These are phyloP conservation scores for Globisporangium lucens DNA, from an alignment of 352 stramenopile genomes.

Conservation along the genomic window DNA sequence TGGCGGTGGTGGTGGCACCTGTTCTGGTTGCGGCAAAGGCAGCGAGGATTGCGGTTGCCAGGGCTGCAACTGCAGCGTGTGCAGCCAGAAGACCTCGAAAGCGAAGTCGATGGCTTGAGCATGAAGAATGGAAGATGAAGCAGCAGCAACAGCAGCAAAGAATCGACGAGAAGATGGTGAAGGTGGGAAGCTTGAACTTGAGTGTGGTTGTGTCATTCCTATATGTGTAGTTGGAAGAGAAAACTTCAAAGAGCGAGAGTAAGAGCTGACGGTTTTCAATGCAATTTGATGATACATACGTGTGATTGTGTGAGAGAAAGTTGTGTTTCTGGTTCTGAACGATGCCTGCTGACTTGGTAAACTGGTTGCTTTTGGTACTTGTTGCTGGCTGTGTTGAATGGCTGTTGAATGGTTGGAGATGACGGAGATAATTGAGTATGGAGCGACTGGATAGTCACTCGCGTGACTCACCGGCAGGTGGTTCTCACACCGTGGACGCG, in stretches of 20 bases:
- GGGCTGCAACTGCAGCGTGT: slow-evolving; percentile 12
- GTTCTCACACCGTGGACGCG: not conserved
- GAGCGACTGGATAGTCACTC: not conserved
- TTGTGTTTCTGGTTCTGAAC: not conserved
- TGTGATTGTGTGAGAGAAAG: not conserved
- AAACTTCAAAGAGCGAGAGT: not conserved
- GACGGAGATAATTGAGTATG: not conserved
- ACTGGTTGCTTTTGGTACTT: not conserved
- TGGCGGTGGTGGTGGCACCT: not conserved
- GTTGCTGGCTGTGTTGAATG: not conserved
- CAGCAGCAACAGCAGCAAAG: not conserved
- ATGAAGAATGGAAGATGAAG: not conserved
- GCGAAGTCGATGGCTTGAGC: not conserved
- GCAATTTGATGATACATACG: not conserved
- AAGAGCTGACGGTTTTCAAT: not conserved
- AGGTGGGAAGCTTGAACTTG: not conserved
- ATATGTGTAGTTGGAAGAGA: not conserved
- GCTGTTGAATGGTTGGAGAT: not conserved
- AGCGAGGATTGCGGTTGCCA: slow-evolving; percentile 1
- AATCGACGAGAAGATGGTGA: not conserved
- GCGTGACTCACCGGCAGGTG: not conserved
- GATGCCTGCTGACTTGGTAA: not conserved
- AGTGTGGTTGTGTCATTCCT: not conserved
- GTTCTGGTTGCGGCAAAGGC: slow-evolving; percentile 6
- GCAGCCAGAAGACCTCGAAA: not conserved